These are phyloP conservation scores for Pyricularia sp. DNA, from an alignment of 2,329 filamentous ascomycete species.

Conservation along the genomic window DNA sequence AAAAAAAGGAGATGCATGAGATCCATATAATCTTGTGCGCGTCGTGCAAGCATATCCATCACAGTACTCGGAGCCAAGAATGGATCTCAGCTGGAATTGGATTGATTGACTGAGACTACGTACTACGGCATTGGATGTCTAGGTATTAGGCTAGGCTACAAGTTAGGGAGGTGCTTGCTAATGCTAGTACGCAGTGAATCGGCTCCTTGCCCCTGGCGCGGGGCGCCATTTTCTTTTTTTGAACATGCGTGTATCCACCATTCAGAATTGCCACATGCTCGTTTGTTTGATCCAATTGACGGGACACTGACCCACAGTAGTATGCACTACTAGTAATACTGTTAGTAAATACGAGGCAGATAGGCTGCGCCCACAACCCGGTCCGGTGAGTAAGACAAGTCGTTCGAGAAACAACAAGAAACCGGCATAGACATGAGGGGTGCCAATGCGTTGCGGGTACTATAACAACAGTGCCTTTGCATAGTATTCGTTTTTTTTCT, in stretches of 20 bases:
- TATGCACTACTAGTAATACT: neutral
- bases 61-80: neutral
- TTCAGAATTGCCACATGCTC: neutral
- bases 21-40: neutral
- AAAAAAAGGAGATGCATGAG: neutral
- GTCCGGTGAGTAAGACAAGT: neutral
- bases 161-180: too few species aligned
- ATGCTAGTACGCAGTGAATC: neutral
- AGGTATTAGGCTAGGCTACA: neutral
- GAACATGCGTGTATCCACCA: neutral
- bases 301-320: neutral
- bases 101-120: neutral
- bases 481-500: neutral
- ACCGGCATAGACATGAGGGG: neutral
- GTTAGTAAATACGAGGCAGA: neutral
- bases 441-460: neutral
- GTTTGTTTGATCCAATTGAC: neutral
- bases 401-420: neutral
- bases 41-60: neutral
- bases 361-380: neutral
- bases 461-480: neutral
- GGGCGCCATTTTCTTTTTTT: neutral
- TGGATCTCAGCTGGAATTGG: neutral
- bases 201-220: neutral
- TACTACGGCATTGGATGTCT: neutral